A percentile compares a stretch with the other conserved stretches of the same genome.
phyloP scores from a whole-genome alignment of 192 early-diverging fungal species.

The Phlyctochytrium bullatum region DNA sequence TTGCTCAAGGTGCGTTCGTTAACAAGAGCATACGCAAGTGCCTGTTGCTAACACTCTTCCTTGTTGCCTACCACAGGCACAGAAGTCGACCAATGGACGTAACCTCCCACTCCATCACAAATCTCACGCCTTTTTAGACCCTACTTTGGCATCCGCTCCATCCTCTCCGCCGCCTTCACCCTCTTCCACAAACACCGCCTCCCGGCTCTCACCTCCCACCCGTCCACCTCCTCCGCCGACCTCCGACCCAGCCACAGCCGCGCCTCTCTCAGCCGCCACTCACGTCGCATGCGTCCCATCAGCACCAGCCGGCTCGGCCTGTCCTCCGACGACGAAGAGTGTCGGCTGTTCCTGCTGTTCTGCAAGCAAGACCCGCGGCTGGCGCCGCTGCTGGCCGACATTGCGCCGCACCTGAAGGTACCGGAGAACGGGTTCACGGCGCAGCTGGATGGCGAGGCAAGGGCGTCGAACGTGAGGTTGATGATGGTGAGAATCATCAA shows the following conservation, averaged over 20 bases:
- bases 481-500: background rate
- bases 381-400: background rate
- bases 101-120: background rate
- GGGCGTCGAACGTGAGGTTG: background rate
- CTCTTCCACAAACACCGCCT: background rate
- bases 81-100: background rate
- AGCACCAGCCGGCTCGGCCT: background rate
- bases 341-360: background rate
- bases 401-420: background rate
- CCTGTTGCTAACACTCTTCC: background rate
- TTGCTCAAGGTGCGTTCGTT: background rate
- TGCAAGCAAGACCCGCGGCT: background rate
- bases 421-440: background rate
- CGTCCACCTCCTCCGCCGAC: too few relatives aligned
- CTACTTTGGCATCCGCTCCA: slow-evolving; percentile 5
- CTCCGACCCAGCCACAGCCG: background rate
- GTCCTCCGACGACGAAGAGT: background rate
- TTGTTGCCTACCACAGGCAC: background rate
- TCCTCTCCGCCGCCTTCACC: background rate
- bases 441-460: background rate
- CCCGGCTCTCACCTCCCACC: too few relatives aligned
- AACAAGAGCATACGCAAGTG: too few relatives aligned
- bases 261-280: background rate
- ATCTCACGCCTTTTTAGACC: background rate
- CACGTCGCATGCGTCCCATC: background rate